Evolutionary conservation across 495 filamentous ascomycete genomes (phyloP), one percentile per base, ranked within the genome.

Genomic region (Saxispiralis lemnorum): DNA sequence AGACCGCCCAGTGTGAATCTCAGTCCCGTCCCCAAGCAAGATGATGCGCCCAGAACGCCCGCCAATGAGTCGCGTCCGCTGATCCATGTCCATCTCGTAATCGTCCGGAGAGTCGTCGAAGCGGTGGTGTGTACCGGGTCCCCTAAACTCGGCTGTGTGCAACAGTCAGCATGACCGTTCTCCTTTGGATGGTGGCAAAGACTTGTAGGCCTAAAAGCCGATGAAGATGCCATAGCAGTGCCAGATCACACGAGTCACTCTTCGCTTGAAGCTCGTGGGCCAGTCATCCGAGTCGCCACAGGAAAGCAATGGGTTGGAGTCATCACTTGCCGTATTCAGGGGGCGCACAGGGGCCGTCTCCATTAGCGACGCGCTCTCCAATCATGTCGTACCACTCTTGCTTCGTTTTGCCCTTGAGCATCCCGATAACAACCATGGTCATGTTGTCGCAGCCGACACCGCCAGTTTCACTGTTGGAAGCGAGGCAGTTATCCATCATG

Each of bases 401-500:
- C 68, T 93, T 94, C 54, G 73, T 85, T 69, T 78, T 79, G 59
- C 88, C 89, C 51, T 78, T 73, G 43, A 97, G 74, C 55, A 97
- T 74, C 49, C 79, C 89, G 58, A 97, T 68, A 51, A 97, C 67
- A 53, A 78, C 70, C 81, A 96, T 94, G 51, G 89, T 97, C 89
- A 97, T 97, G 68, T 97, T 97, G 64, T 97, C 89, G 64, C 89
- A 97, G 48, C 89, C 89, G 38, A 97, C 89, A 35, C 89, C 89
- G 28, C 89, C 89, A 34, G 89, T 96, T 63, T 97, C 92, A 53
- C 86, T 89, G 69, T 89, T 95, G 40, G 85, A 86, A 21, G 89
- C 83, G 43, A 96, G 72, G 59, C 89, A 97, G 64, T 96, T 97
- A 67, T 96, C 87, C 89, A 97, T 97, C 85, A 97, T 92, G 67